Evolutionary conservation across 176 grass and related monocot genomes (phyloP).

Genomic region (Phoenix roebelenii): DNA sequence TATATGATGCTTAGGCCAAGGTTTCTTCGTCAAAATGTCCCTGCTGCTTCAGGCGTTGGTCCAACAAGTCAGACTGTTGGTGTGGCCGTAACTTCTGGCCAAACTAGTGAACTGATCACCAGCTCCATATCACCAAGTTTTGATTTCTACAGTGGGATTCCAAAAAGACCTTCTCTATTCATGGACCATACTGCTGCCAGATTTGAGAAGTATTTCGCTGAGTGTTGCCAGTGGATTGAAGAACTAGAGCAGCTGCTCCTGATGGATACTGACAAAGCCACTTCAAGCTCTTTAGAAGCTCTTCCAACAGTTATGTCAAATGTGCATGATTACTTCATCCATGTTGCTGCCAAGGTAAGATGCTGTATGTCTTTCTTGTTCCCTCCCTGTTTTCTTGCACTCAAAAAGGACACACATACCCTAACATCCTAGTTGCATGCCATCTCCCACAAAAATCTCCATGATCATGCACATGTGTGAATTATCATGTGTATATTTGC

Average conservation of each 20-base stretch:
- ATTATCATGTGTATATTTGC: no score
- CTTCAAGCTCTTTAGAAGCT: slow-evolving; percentile 38
- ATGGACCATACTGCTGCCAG: slow-evolving; percentile 43
- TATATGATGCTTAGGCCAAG: slow-evolving; percentile 43
- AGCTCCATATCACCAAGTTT: slow-evolving; percentile 20
- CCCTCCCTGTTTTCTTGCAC: no score
- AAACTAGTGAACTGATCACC: slow-evolving; percentile 35
- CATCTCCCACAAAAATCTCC: no score
- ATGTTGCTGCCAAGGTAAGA: slow-evolving; percentile 81
- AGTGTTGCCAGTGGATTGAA: slow-evolving; percentile 53
- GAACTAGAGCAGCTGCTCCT: slow-evolving; percentile 68
- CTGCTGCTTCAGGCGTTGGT: slow-evolving; percentile 23
- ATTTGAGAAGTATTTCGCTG: slow-evolving; percentile 50
- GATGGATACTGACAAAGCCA: slow-evolving; percentile 39
- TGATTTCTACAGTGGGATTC: slow-evolving; percentile 36
- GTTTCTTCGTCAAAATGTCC: slow-evolving; percentile 33
- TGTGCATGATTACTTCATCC: slow-evolving; percentile 75
- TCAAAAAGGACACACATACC: no score
- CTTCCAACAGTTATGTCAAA: slow-evolving; percentile 67
- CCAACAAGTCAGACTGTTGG: slow-evolving; percentile 8
- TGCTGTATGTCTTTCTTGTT: neutral
- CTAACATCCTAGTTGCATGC: no score
- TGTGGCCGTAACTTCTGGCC: slow-evolving; percentile 1
- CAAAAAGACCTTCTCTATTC: slow-evolving; percentile 60
- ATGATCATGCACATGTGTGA: no score